A percentile compares a stretch with the other conserved stretches of the same genome.
Evolutionary conservation across 176 grass and related monocot species (phyloP).

Genomic region (Aegilops umbellulata): DNA sequence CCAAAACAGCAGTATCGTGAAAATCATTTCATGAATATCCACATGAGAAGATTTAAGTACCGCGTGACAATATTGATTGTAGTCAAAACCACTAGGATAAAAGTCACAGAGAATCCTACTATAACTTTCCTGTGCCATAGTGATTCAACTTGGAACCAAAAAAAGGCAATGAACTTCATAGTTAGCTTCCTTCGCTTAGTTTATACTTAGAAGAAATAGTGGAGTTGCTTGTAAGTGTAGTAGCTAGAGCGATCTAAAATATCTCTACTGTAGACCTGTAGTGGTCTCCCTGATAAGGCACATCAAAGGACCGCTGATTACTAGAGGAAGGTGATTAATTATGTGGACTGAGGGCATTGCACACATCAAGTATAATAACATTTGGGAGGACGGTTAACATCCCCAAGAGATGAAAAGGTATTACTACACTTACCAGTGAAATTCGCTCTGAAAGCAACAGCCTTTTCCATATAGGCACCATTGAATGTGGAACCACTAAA

Average conservation of each 20-base stretch:
- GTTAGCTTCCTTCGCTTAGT: constrained; percentile 4
- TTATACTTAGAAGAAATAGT: neutral
- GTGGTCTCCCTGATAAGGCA: neutral
- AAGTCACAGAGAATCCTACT: neutral
- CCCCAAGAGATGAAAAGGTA: neutral
- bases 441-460: constrained; percentile 93
- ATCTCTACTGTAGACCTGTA: constrained; percentile 7
- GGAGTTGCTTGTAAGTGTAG: neutral
- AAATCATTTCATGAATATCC: constrained; percentile 8
- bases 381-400: neutral
- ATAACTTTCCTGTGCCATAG: neutral
- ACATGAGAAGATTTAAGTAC: neutral
- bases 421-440: constrained; percentile 58
- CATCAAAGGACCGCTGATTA: neutral
- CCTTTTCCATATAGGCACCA: constrained; percentile 97
- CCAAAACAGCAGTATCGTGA: constrained; percentile 27
- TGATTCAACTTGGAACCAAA: constrained; percentile 1
- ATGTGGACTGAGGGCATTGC: neutral
- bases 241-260: neutral
- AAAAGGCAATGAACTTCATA: neutral
- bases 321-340: constrained; percentile 19
- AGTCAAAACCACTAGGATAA: neutral
- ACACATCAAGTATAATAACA: neutral
- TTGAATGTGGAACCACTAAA: constrained; percentile 99
- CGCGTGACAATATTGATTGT: neutral